Conservation (phyloP, 2,329 filamentous ascomycete genomes). For the Trichoderma oligosporum region DNA sequence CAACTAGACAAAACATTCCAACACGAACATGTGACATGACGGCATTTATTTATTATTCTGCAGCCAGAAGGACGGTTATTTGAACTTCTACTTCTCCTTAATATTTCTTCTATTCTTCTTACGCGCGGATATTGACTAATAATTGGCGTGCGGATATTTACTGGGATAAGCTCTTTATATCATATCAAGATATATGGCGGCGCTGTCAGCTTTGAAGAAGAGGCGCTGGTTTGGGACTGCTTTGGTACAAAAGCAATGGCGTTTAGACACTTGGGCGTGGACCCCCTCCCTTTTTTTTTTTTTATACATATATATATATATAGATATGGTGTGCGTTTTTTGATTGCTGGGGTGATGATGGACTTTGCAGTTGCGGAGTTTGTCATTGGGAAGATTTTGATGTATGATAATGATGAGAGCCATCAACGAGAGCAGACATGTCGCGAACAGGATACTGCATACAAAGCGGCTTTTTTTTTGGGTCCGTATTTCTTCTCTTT, state of each 20-base stretch:
- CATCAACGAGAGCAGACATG: background rate
- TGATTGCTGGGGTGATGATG: constrained; percentile 6
- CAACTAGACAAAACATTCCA: constrained; percentile 12
- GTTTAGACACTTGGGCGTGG: constrained; percentile 11
- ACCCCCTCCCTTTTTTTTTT: background rate
- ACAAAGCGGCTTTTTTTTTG: background rate
- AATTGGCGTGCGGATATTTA: constrained; percentile 17
- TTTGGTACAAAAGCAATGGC: constrained; percentile 10
- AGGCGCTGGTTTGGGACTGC: constrained; percentile 7
- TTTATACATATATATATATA: background rate
- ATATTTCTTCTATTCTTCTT: background rate
- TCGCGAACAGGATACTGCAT: constrained; percentile 17
- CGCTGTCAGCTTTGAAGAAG: constrained; percentile 15
- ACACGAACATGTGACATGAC: constrained; percentile 19
- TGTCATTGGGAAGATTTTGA: background rate
- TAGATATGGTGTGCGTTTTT: background rate
- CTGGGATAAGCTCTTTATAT: constrained; percentile 17
- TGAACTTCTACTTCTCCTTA: constrained; percentile 4
- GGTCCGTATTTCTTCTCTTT: constrained; percentile 6
- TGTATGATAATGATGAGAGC: constrained; percentile 14
- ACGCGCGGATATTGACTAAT: constrained; percentile 13
- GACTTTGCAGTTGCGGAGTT: background rate
- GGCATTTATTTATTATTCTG: constrained; percentile 17
- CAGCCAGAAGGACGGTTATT: constrained; percentile 9
- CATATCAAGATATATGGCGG: constrained; percentile 6